These are phyloP conservation scores for Solanum ahanhuiri DNA, from an alignment of 257 asterid genomes.

Conservation along the genomic window DNA sequence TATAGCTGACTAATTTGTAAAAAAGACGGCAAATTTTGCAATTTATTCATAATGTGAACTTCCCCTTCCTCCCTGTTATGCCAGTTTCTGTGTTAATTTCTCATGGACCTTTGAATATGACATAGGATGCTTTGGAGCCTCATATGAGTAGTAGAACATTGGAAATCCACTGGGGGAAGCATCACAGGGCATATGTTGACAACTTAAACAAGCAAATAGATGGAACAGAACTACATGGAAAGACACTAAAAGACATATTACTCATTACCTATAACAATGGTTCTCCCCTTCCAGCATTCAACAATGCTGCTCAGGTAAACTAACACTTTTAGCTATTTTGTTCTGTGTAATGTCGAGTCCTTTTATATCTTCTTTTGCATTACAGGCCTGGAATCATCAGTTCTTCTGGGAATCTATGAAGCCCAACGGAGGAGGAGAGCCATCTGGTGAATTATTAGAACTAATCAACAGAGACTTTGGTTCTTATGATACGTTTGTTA, in stretches of 20 bases:
- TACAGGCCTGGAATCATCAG: constrained; percentile 86
- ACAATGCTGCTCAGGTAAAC: constrained; percentile 91
- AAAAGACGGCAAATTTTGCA: not conserved
- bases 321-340: not conserved
- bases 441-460: constrained; percentile 56
- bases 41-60: not conserved
- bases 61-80: not conserved
- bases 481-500: constrained; percentile 60
- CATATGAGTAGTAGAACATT: constrained; percentile 78
- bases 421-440: constrained; percentile 88
- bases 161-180: constrained; percentile 97
- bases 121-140: constrained; percentile 85
- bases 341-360: not conserved
- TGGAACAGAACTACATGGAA: constrained; percentile 66
- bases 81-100: not conserved
- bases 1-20: not conserved
- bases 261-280: constrained; percentile 69
- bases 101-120: not conserved
- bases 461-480: constrained; percentile 86
- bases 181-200: constrained; percentile 78
- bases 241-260: constrained; percentile 53
- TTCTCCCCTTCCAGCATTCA: constrained; percentile 76
- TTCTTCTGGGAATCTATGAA: constrained; percentile 96
- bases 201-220: constrained; percentile 86
- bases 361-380: not conserved